Evolutionary conservation across 2,329 filamentous ascomycete genomes (phyloP), one percentile per base, ranked within the genome.

Genomic region (Teratosphaeria gauchensis): DNA sequence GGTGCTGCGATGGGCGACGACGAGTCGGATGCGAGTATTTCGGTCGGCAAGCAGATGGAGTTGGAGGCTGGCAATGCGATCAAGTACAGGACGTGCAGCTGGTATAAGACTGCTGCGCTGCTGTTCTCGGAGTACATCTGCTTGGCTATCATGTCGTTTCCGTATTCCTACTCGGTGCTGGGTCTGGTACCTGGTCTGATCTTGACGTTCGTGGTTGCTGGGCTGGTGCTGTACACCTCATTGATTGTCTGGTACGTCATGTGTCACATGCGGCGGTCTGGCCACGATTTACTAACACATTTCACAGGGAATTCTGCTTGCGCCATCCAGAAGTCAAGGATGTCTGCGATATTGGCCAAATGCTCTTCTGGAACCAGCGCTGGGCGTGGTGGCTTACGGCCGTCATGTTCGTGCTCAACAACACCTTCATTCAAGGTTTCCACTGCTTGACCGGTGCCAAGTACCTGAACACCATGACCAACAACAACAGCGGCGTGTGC

Each of bases 41-140:
- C 75, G 38, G 73, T 84, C 51, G 80, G 79, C 54, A 81, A 83
- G 74, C 91, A 95, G 75, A 83, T 92, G 63, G 89, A 86, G 56
- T 71, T 88, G 62, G 92, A 96, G 73, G 81, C 84, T 31, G 85
- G 84, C 56, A 86, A 88, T 73, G 84, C 85, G 11, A 96, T 96
- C 74, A 86, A 95, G 76, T 96, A 96, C 72, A 82, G 92, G 61
- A 95, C 91, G 46, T 96, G 92, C 76, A 92, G 87, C 65, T 96
- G 92, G 92, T 87, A 89, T 70, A 96, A 96, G 87, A 96, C 92
- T 56, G 90, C 92, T 0, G 90, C 87, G 1, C 74, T 96, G 65
- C 84, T 96, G 56, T 96, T 96, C 75, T 94, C 90, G 55, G 92
- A 96, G 78, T 96, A 96, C 73, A 96, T 96, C 60, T 95, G 90